Conservation (phyloP, 768 basidiomycete species). For the Dendrothele bispora region DNA sequence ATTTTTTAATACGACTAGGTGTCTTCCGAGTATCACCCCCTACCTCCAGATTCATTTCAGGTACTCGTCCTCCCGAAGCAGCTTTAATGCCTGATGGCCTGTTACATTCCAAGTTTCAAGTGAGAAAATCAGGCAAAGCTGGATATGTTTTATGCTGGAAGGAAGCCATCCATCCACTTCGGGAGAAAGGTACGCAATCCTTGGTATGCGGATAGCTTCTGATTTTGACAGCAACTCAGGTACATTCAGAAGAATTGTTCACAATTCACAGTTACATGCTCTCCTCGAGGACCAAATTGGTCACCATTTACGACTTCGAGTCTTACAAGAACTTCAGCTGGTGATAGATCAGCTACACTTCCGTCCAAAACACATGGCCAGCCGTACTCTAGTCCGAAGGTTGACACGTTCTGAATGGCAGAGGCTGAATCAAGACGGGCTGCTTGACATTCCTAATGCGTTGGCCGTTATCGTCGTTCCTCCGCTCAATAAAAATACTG, state of each 20-base stretch:
- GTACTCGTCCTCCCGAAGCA: conserved; percentile 3
- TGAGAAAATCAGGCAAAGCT: conserved; percentile 43
- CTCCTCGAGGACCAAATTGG: conserved; percentile 55
- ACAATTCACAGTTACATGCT: conserved; percentile 33
- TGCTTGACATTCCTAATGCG: conserved; percentile 51
- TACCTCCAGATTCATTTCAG: conserved; percentile 5
- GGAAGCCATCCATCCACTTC: conserved; percentile 38
- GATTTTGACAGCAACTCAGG: conserved; percentile 15
- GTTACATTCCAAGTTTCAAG: conserved; percentile 61
- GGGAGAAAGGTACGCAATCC: conserved; percentile 34
- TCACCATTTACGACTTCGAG: conserved; percentile 68
- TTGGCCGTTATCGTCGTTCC: conserved; percentile 72
- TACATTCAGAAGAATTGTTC: conserved; percentile 28
- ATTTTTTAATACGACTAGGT: conserved; percentile 65
- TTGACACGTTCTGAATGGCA: conserved; percentile 65
- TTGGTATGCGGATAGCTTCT: neutral
- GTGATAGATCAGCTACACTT: conserved; percentile 44
- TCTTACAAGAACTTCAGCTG: conserved; percentile 74
- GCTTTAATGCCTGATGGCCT: conserved; percentile 58
- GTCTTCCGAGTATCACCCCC: conserved; percentile 35
- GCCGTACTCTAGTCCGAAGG: conserved; percentile 51
- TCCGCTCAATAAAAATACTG: conserved; percentile 56
- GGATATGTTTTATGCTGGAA: conserved; percentile 65
- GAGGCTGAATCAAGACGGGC: conserved; percentile 42
- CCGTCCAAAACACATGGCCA: conserved; percentile 2